Conservation (phyloP, 2,329 filamentous ascomycete species). For the Daldinia eschscholtzii region DNA sequence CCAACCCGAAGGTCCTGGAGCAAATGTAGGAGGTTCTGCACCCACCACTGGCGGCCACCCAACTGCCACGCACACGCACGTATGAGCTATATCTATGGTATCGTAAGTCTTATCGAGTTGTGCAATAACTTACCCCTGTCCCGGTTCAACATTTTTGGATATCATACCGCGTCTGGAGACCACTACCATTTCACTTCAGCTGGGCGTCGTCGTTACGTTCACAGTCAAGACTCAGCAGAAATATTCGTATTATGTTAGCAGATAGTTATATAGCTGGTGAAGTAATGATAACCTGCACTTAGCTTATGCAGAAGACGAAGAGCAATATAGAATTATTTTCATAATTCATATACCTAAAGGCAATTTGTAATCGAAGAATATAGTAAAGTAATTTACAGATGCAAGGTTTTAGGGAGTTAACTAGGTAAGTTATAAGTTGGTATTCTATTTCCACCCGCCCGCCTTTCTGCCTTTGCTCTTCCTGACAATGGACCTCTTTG, state of each 20-base stretch:
- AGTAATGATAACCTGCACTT: background rate
- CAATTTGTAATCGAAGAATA: background rate
- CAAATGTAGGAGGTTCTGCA: slow-evolving; percentile 35
- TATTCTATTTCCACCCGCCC: background rate
- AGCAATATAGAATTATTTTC: background rate
- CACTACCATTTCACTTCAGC: background rate
- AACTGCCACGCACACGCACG: slow-evolving; percentile 10
- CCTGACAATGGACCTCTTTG: background rate
- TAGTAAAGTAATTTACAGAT: too few relatives aligned
- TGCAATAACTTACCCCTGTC: too few relatives aligned
- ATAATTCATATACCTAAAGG: background rate
- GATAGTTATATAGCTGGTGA: background rate
- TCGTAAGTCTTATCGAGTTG: background rate
- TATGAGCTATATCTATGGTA: slow-evolving; percentile 1
- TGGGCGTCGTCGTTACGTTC: background rate
- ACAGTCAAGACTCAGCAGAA: background rate
- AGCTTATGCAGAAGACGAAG: background rate
- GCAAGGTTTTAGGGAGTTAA: too few relatives aligned
- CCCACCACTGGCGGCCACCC: slow-evolving; percentile 20
- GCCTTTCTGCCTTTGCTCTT: background rate
- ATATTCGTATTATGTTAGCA: background rate
- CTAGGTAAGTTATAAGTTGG: too few relatives aligned
- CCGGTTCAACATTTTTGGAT: background rate
- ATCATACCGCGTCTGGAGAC: background rate
- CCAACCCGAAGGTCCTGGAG: slow-evolving; percentile 39